Evolutionary conservation across 163 green algal species (phyloP).

Genomic region (Botryococcus braunii): DNA sequence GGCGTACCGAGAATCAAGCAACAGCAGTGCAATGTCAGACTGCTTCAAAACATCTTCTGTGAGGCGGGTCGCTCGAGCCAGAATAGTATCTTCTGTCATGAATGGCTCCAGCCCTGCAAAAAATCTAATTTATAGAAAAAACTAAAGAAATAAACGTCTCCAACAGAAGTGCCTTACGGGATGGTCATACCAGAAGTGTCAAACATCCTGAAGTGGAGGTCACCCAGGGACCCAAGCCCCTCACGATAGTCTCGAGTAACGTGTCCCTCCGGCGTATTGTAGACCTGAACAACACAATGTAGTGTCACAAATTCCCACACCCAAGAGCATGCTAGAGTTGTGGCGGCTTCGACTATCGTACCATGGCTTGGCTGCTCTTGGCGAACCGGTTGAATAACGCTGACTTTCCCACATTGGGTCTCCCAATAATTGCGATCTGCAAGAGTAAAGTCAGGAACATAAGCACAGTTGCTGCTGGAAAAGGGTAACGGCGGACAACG

Average conservation of each 20-base stretch:
- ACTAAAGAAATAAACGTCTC: neutral
- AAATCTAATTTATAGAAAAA: neutral
- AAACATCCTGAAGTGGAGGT: slow-evolving; percentile 69
- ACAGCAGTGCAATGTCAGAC: neutral
- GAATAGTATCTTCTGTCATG: slow-evolving; percentile 1
- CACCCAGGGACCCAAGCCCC: slow-evolving; percentile 55
- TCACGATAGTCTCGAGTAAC: slow-evolving; percentile 87
- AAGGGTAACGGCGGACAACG: too few species aligned
- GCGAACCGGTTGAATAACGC: slow-evolving; percentile 83
- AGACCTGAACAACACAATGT: slow-evolving; percentile 40
- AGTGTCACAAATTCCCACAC: neutral
- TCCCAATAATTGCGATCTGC: slow-evolving; percentile 69
- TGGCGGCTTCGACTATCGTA: too few species aligned
- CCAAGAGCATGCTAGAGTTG: neutral
- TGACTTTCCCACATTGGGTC: slow-evolving; percentile 85
- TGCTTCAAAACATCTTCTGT: neutral
- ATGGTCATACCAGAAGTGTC: slow-evolving; percentile 61
- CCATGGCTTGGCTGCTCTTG: slow-evolving; percentile 48
- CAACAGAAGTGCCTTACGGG: neutral
- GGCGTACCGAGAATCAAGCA: slow-evolving; percentile 3
- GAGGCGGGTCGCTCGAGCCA: neutral
- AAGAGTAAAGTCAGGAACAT: neutral
- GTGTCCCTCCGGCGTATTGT: slow-evolving; percentile 81
- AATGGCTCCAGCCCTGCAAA: slow-evolving; percentile 3
- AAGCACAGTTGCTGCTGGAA: too few species aligned